Percentiles rank a stretch among this genome's conserved stretches.
phyloP scores from a whole-genome alignment of 208 protist genomes.

The Zelonia costaricensis region DNA sequence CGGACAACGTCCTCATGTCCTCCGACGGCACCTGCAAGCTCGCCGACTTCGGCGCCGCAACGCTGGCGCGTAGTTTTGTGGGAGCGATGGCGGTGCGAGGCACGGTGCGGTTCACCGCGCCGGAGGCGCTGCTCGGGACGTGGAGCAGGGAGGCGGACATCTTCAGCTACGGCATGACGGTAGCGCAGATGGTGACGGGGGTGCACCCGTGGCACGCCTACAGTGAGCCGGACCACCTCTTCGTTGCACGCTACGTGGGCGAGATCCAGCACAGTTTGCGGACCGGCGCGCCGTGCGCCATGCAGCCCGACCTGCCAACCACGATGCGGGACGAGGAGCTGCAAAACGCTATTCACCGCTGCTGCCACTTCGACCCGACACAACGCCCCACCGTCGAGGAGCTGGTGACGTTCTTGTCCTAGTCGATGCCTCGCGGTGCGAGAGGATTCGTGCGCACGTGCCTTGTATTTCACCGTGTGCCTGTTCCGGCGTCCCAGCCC shows the following conservation, averaged over 20 bases:
- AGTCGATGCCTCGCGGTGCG: too few relatives aligned
- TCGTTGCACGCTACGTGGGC: constrained; percentile 41
- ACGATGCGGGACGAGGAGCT: constrained; percentile 45
- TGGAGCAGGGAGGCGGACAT: constrained; percentile 67
- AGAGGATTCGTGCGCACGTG: too few relatives aligned
- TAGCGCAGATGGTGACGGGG: constrained; percentile 69
- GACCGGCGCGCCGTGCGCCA: constrained; percentile 30
- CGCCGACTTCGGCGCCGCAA: constrained; percentile 87
- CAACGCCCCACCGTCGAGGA: constrained; percentile 50
- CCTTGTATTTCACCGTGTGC: neutral
- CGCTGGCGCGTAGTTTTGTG: constrained; percentile 44
- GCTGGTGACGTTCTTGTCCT: constrained; percentile 47
- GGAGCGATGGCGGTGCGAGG: constrained; percentile 43
- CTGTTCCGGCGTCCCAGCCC: too few relatives aligned
- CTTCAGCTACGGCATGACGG: constrained; percentile 86
- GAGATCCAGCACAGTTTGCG: constrained; percentile 33
- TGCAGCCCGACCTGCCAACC: constrained; percentile 44
- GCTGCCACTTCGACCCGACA: constrained; percentile 41
- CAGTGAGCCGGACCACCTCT: constrained; percentile 47
- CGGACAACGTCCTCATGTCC: constrained; percentile 87
- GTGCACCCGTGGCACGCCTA: constrained; percentile 60
- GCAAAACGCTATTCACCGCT: constrained; percentile 35
- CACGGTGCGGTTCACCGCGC: constrained; percentile 76
- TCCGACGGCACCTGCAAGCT: constrained; percentile 85
- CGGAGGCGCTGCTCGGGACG: constrained; percentile 61